These are phyloP conservation scores for Fusarium cyanostomum DNA, from an alignment of 2,329 filamentous ascomycete species.

Conservation along the genomic window DNA sequence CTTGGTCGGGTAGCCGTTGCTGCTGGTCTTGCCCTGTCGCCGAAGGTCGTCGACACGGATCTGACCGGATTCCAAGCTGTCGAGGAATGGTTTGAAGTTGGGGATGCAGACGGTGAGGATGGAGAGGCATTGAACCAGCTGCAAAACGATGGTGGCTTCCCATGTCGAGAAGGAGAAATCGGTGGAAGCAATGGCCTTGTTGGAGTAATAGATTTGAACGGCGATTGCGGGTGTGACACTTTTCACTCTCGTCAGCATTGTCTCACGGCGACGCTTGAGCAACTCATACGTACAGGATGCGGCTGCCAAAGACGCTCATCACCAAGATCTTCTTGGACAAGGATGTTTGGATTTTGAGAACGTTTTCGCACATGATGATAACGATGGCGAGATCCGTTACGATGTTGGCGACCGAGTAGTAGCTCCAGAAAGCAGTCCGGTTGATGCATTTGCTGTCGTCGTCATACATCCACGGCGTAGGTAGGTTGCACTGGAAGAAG, in stretches of 20 bases:
- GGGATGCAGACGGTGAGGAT: constrained; percentile 43
- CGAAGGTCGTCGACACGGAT: constrained; percentile 44
- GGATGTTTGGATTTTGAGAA: constrained; percentile 43
- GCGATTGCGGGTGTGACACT: constrained; percentile 43
- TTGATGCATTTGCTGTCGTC: constrained; percentile 37
- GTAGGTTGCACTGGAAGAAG: constrained; percentile 42
- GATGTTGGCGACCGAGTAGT: constrained; percentile 44
- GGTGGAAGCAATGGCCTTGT: constrained; percentile 33
- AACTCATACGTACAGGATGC: constrained; percentile 40
- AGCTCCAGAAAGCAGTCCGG: constrained; percentile 38
- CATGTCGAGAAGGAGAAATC: constrained; percentile 40
- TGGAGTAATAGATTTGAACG: constrained; percentile 41
- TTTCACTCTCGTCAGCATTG: constrained; percentile 2
- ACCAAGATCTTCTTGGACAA: constrained; percentile 43
- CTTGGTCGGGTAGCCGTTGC: constrained; percentile 36
- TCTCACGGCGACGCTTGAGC: too few relatives aligned
- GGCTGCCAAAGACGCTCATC: constrained; percentile 45
- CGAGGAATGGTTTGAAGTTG: constrained; percentile 45
- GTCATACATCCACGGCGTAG: constrained; percentile 43
- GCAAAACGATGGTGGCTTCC: constrained; percentile 36
- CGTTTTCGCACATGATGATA: constrained; percentile 42
- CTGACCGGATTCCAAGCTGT: constrained; percentile 43
- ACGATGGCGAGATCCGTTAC: constrained; percentile 43
- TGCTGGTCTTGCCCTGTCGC: constrained; percentile 40
- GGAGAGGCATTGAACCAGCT: constrained; percentile 43